Conservation (phyloP, 1,284 basidiomycete species). For the Anthracocystis setariae region DNA sequence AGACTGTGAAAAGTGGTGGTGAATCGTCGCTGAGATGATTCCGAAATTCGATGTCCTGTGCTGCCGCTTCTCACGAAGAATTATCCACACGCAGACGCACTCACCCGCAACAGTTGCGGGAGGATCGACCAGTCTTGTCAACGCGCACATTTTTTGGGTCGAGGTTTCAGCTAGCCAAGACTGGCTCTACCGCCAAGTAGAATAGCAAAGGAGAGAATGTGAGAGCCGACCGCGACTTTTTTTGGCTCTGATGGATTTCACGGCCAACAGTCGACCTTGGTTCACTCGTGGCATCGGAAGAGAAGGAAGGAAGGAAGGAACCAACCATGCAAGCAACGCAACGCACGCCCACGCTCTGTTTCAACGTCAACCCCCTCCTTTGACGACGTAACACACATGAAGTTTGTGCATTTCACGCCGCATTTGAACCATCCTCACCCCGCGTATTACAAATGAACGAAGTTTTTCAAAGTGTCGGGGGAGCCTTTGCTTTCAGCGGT, state of each 20-base stretch:
- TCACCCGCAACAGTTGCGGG: too few relatives aligned
- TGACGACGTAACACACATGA: too few relatives aligned
- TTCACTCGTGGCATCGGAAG: neutral
- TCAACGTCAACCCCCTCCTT: too few relatives aligned
- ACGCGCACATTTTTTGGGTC: slow-evolving; percentile 13
- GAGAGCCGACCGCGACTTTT: too few relatives aligned
- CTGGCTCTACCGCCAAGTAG: too few relatives aligned
- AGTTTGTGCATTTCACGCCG: too few relatives aligned
- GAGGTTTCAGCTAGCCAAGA: neutral
- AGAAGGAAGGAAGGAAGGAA: too few relatives aligned
- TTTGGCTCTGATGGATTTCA: neutral
- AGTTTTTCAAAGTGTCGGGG: neutral
- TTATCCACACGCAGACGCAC: neutral
- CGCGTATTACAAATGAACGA: slow-evolving; percentile 11
- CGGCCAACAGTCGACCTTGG: neutral
- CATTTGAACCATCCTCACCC: neutral
- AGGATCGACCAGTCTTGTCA: slow-evolving; percentile 1
- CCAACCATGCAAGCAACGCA: too few relatives aligned
- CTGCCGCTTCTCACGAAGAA: neutral
- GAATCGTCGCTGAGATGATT: neutral
- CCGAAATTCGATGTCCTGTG: neutral
- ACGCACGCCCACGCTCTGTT: too few relatives aligned
- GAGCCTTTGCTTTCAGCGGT: too few relatives aligned
- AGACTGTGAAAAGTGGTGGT: neutral
- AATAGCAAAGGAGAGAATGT: too few relatives aligned